Percentiles rank a stretch among this genome's conserved stretches.
Conservation (phyloP, 306 rosid species). For the Hippophae gyantsensis region DNA sequence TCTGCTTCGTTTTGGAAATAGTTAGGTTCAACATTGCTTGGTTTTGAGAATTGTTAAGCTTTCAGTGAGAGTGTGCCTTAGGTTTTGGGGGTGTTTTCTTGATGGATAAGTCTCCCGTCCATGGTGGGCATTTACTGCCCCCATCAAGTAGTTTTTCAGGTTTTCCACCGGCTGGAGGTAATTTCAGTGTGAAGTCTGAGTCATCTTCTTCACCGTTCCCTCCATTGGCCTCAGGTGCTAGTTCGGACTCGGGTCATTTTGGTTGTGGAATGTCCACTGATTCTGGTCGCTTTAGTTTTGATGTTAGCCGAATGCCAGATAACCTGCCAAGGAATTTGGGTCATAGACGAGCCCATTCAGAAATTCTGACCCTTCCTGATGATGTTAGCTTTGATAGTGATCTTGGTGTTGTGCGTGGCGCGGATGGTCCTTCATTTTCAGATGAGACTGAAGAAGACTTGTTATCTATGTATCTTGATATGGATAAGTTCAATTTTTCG, state of each 20-base stretch:
- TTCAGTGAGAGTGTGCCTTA: conserved; percentile 8
- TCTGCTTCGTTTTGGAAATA: conserved; percentile 4
- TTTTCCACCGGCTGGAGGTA: conserved; percentile 37
- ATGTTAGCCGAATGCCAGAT: conserved; percentile 88
- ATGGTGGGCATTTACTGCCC: conserved; percentile 62
- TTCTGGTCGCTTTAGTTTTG: conserved; percentile 69
- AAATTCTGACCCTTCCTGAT: conserved; percentile 81
- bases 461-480: conserved; percentile 82
- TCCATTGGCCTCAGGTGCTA: conserved; percentile 46
- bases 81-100: conserved; percentile 10
- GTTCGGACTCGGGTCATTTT: conserved; percentile 43
- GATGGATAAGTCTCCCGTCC: conserved; percentile 67
- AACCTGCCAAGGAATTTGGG: conserved; percentile 75
- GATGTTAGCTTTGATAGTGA: conserved; percentile 92
- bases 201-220: conserved; percentile 39
- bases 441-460: conserved; percentile 94
- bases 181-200: conserved; percentile 64
- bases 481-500: conserved; percentile 86
- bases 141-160: conserved; percentile 57
- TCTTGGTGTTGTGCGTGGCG: conserved; percentile 85
- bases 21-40: conserved; percentile 5
- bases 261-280: conserved; percentile 45
- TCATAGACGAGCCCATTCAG: conserved; percentile 91
- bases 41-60: conserved; percentile 20
- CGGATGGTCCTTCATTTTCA: conserved; percentile 75